A percentile compares a stretch with the other conserved stretches of the same genome.
Evolutionary conservation across 257 asterid species (phyloP).

Genomic region (Solanum sparsipilum): DNA sequence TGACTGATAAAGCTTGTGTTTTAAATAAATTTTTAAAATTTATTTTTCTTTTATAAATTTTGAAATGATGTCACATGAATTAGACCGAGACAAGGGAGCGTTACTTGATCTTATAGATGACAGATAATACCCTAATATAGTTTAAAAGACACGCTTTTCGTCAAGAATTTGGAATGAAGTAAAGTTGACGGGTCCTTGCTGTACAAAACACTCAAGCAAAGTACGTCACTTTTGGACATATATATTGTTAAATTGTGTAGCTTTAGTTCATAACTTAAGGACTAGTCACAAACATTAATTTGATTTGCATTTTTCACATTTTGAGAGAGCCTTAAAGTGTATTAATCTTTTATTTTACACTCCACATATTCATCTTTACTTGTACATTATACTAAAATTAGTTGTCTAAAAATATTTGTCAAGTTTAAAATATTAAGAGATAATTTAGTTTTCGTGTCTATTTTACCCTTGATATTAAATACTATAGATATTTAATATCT

Average conservation of each 20-base stretch:
- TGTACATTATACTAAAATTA: too few relatives aligned
- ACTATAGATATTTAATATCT: too few relatives aligned
- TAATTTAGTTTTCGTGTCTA: too few relatives aligned
- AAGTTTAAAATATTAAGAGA: too few relatives aligned
- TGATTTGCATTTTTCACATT: neutral
- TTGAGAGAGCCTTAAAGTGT: neutral
- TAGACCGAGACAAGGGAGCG: fast-evolving
- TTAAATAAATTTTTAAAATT: too few relatives aligned
- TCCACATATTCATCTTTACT: too few relatives aligned
- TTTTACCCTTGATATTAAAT: too few relatives aligned
- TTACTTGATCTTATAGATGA: neutral
- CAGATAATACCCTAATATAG: neutral
- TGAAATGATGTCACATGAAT: too few relatives aligned
- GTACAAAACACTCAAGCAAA: neutral
- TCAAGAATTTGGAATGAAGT: neutral
- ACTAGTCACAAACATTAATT: neutral
- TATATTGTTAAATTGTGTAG: neutral
- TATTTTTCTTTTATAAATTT: too few relatives aligned
- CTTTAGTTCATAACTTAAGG: neutral
- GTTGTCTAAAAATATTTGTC: too few relatives aligned
- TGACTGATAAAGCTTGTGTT: too few relatives aligned
- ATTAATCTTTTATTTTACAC: neutral
- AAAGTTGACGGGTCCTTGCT: neutral
- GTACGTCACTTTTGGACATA: neutral
- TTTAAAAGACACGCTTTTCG: neutral